Evolutionary conservation across 2,329 filamentous ascomycete genomes (phyloP).

Genomic region (Stachybotrys chlorohalonatus): DNA sequence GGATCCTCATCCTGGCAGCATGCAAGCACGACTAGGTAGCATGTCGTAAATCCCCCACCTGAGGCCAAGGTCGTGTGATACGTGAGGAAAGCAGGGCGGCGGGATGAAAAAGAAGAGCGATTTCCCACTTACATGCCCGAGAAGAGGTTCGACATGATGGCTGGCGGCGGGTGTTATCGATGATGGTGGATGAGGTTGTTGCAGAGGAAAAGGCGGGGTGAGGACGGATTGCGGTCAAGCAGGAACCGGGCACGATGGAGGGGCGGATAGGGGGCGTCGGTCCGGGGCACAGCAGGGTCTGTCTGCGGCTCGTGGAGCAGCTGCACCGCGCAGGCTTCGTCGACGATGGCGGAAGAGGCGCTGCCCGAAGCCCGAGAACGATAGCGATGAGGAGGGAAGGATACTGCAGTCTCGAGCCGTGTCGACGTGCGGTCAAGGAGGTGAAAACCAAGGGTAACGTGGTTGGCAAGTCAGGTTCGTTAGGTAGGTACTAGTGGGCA

Average conservation of each 20-base stretch:
- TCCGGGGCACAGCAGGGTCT: background rate
- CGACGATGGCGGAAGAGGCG: background rate
- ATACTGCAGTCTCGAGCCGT: background rate
- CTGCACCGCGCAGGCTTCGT: background rate
- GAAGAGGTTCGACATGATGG: constrained; percentile 50
- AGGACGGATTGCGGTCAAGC: background rate
- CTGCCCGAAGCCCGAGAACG: background rate
- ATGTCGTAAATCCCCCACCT: background rate
- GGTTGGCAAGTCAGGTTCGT: too few species aligned
- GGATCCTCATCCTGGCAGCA: too few species aligned
- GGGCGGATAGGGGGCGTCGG: background rate
- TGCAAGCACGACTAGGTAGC: too few species aligned
- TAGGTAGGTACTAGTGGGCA: too few species aligned
- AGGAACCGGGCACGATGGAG: background rate
- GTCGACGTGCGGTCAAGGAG: background rate
- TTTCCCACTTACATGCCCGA: constrained; percentile 48
- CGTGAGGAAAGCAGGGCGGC: background rate
- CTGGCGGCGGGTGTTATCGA: background rate
- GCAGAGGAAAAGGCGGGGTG: background rate
- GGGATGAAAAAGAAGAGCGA: background rate
- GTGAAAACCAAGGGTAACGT: too few species aligned
- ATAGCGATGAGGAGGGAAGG: background rate
- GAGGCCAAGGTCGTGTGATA: background rate
- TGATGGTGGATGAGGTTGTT: background rate
- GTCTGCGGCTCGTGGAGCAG: background rate